A percentile compares a stretch with the other conserved stretches of the same genome.
These are phyloP conservation scores for Diutina ranongensis DNA, from an alignment of 1,139 yeast genomes.

Conservation along the genomic window DNA sequence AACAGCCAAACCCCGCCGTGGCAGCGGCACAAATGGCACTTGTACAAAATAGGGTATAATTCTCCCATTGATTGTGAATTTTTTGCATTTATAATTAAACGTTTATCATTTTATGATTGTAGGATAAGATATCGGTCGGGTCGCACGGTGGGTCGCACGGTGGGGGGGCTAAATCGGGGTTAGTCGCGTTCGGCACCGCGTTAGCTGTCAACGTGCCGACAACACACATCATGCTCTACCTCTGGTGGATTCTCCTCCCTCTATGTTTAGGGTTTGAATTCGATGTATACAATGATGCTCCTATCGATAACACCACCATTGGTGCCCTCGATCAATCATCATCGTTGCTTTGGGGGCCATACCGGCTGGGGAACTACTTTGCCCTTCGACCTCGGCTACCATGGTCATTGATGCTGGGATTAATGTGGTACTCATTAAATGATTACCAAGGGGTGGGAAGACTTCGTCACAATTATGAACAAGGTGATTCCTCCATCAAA, in stretches of 20 bases:
- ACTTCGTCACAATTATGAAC: constrained; percentile 75
- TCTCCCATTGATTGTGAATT: no score
- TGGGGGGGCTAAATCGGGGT: no score
- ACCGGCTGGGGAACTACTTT: constrained; percentile 74
- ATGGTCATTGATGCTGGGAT: constrained; percentile 66
- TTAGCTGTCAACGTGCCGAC: background rate
- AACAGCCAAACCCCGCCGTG: no score
- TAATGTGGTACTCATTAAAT: constrained; percentile 81
- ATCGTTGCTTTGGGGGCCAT: constrained; percentile 72
- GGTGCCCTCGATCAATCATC: background rate
- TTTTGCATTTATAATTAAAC: no score
- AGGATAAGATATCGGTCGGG: no score
- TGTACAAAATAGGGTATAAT: no score
- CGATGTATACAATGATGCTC: background rate
- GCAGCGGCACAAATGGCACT: no score
- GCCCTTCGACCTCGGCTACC: constrained; percentile 79
- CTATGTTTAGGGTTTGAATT: background rate
- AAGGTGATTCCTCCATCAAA: constrained; percentile 47
- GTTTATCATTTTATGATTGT: no score
- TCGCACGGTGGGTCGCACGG: no score
- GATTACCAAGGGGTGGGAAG: constrained; percentile 42
- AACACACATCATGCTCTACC: background rate
- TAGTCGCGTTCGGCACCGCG: no score
- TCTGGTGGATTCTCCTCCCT: background rate
- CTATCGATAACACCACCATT: background rate